Base-by-base conservation (phyloP, 2,329 filamentous ascomycete species). In the Mycocentrospora acerina region DNA sequence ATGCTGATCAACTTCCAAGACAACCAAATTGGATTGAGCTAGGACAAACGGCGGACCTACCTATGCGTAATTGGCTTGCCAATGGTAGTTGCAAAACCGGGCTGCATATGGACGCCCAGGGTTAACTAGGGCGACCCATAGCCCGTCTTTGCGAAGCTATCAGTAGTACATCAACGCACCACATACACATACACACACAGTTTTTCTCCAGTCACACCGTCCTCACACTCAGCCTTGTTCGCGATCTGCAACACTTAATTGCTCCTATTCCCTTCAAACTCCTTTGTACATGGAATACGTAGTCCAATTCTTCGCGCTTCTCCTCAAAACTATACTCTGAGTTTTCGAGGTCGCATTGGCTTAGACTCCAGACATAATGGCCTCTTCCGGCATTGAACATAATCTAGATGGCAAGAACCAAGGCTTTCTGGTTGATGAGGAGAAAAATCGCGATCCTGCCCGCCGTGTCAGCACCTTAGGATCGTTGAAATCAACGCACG, bases 311-410 rank as follows among this genome's bases (percentile, higher is more conserved):
- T 67, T 65, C 43, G 57, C 51, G 26, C 59, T 67, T 24, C 58
- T 65, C 35, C 60, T 66, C 48, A 63, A 66, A 48, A 48, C 45
- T 29, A 52, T 67, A 39, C 52, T 45, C 41, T 63, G 47, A 60
- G 35, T 40, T 37, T 37, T 22, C n/a, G 28, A 18, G 32, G 22
- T 30, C 29, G 35, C 28, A 25, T 31, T 24, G 33, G 25, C 40
- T 30, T 16, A 17, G 30, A 24, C 25, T 32, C 29, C 29, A 31
- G 24, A 18, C 29, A 48, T 31, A 24, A 69, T 69, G 67, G 51
- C 66, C 19, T 67, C 66, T 16, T 55, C 58, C 24, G 58, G 59
- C 40, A 51, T 63, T 33, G 60, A 67, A 26, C 62, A 61, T 39
- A 32, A 34, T n/a, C 17, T 42, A 11, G 35, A 48, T 35, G 36